Evolutionary conservation across 352 stramenopile species (phyloP).

Genomic region (Phytopythium helicoides): DNA sequence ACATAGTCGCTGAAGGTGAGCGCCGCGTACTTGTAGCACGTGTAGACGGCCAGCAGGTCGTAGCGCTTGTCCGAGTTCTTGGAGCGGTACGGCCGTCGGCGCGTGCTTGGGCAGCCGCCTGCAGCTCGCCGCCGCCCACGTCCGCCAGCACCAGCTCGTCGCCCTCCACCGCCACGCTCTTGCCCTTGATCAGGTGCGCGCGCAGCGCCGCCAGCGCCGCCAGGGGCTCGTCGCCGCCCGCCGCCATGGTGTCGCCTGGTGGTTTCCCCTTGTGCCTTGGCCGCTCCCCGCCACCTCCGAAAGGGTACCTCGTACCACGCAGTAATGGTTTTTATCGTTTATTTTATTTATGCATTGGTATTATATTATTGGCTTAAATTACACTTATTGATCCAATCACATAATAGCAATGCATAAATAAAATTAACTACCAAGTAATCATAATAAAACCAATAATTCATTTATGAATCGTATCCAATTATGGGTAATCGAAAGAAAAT

Average conservation of each 20-base stretch:
- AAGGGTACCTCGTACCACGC: background rate
- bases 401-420: no score
- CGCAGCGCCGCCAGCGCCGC: conserved; percentile 50
- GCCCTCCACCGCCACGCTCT: conserved; percentile 46
- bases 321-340: no score
- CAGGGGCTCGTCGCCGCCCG: conserved; percentile 18
- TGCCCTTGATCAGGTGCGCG: conserved; percentile 74
- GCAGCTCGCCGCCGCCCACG: conserved; percentile 42
- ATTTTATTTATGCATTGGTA: no score
- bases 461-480: no score
- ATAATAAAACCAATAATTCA: no score
- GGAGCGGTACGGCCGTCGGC: conserved; percentile 73
- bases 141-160: conserved; percentile 64
- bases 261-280: conserved; percentile 2
- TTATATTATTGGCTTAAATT: no score
- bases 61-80: conserved; percentile 85
- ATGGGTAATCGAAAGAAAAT: no score
- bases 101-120: conserved; percentile 60
- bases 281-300: background rate
- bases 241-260: background rate
- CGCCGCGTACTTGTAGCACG: conserved; percentile 71
- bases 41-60: conserved; percentile 76
- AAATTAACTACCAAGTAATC: no score
- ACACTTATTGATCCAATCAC: no score
- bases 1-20: conserved; percentile 85